phyloP scores from a whole-genome alignment of 208 protist genomes.

The Acanthamoeba polyphaga region DNA sequence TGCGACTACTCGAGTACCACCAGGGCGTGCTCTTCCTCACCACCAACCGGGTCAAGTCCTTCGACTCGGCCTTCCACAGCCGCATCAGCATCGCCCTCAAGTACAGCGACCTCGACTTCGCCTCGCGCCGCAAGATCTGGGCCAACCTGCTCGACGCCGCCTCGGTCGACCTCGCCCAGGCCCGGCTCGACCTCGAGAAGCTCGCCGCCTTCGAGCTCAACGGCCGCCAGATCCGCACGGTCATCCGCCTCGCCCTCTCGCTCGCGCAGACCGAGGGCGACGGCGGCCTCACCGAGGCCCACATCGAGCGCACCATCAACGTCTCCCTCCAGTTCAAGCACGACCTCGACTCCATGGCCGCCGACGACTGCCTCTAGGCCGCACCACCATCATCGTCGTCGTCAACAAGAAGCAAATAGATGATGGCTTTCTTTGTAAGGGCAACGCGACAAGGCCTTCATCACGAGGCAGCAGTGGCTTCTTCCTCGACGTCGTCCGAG shows the following conservation, averaged over 20 bases:
- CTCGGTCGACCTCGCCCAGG: not conserved
- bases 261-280: constrained; percentile 62
- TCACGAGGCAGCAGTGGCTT: too few species aligned
- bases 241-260: constrained; percentile 70
- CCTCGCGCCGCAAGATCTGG: constrained; percentile 71
- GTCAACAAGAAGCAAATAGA: too few species aligned
- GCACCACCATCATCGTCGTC: too few species aligned
- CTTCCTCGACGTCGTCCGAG: too few species aligned
- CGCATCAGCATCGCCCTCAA: constrained; percentile 80
- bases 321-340: not conserved
- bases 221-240: constrained; percentile 81
- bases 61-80: constrained; percentile 84
- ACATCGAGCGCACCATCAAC: constrained; percentile 18
- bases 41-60: constrained; percentile 82
- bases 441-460: too few species aligned
- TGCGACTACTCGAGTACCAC: constrained; percentile 85
- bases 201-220: not conserved
- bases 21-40: constrained; percentile 86
- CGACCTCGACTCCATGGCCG: constrained; percentile 1
- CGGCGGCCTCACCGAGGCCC: not conserved
- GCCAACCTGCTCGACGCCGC: constrained; percentile 66
- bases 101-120: constrained; percentile 70
- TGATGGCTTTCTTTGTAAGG: too few species aligned
- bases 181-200: not conserved
- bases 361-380: too few species aligned